Base-by-base conservation (phyloP, 495 filamentous ascomycete genomes). In the Penicillium ochrochloron region DNA sequence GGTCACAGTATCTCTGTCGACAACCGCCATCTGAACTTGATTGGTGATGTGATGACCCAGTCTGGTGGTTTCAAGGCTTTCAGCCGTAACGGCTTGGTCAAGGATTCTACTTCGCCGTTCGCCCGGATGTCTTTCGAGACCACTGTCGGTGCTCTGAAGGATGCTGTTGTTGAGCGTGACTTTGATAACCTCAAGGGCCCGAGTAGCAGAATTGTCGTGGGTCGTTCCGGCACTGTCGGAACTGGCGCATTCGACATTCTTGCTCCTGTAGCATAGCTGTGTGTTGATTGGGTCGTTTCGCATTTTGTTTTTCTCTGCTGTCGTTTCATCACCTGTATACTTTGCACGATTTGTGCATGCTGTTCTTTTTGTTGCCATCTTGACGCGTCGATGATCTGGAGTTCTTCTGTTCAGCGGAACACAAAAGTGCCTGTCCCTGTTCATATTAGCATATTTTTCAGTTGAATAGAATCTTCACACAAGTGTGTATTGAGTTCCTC, bases 121-220 rank as follows among this genome's bases (percentile, higher is more conserved):
- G 89, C 94, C 77, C 97, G 97, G 84, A 97, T 97, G 93, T 96
- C 92, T 76, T 98, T 97, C 81, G 94, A 99, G 83, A 98, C 95
- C 7, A 98, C 95, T 23, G 85, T 97, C 37, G 90, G 90, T 2
- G 97, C 96, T 80, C 83, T 98, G 75, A 91, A 89, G 74, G 94
- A 97, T 67, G 93, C 94, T 29, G 92, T 96, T 19, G 75, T 94
- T 46, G 93, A 97, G 69, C 86, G 90, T 57, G 95, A 97, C 75
- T 90, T 87, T 82, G 95, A 99, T 78, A 89, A 91, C 70, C 83
- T 99, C 58, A 89, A 83, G 62, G 92, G 88, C 66, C 96, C 95
- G 5, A 94, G 90, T 75, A 88, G 89, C 64, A 86, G 94, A 63
- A 93, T 99, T 76, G 92, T 97, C 60, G 84, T 94, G 61, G 95